Conservation (phyloP, 495 filamentous ascomycete genomes). For the Lindgomyces ingoldianus region DNA sequence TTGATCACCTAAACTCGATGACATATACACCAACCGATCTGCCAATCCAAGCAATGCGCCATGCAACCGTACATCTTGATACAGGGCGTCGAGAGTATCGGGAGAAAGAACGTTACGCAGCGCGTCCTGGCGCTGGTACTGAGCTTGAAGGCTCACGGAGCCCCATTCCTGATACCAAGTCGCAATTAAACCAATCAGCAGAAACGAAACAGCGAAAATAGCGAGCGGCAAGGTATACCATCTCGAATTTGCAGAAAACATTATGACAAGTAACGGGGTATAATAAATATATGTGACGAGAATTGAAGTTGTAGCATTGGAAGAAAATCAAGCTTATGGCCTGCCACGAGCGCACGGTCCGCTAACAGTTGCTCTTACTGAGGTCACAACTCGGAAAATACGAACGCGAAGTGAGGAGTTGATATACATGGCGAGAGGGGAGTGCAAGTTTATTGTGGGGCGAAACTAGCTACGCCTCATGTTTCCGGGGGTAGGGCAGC, state of each 20-base stretch:
- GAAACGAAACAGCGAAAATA: conserved; percentile 5
- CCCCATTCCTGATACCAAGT: conserved; percentile 2
- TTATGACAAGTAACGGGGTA: conserved; percentile 24
- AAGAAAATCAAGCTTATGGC: conserved; percentile 12
- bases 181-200: not conserved
- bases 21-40: conserved; percentile 3
- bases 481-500: conserved; percentile 7
- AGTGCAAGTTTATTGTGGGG: not conserved
- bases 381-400: not conserved
- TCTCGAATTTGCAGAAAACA: conserved; percentile 14
- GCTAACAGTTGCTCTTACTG: not conserved
- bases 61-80: conserved; percentile 9
- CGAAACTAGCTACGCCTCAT: conserved; percentile 24
- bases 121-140: not conserved
- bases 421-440: not conserved
- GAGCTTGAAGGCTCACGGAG: not conserved
- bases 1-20: not conserved
- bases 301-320: not conserved
- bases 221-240: conserved; percentile 16
- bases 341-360: conserved; percentile 7
- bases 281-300: not conserved
- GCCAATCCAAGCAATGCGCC: conserved; percentile 4
- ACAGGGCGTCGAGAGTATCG: conserved; percentile 13
- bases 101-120: conserved; percentile 9
- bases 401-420: not conserved